phyloP scores from a whole-genome alignment of 768 basidiomycete genomes.

The Candolleomyces eurysporus region DNA sequence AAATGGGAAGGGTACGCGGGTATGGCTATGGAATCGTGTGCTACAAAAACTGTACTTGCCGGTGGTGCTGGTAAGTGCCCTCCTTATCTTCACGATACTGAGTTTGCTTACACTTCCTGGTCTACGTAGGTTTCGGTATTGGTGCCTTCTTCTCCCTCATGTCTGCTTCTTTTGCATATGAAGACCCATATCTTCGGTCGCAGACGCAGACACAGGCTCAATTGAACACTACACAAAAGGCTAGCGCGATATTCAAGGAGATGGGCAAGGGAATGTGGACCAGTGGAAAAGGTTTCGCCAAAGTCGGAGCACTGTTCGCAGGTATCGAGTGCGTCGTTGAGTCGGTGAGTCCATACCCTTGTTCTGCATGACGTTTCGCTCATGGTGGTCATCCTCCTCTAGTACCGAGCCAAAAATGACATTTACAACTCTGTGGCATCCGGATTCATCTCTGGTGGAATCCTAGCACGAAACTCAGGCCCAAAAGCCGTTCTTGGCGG shows the following conservation, averaged over 20 bases:
- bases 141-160: conserved; percentile 97
- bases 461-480: conserved; percentile 85
- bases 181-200: conserved; percentile 81
- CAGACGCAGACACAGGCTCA: conserved; percentile 46
- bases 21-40: conserved; percentile 82
- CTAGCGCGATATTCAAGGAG: conserved; percentile 82
- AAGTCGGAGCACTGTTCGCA: conserved; percentile 92
- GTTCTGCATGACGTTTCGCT: conserved; percentile 1
- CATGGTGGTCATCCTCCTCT: background rate
- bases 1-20: conserved; percentile 74
- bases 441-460: conserved; percentile 85
- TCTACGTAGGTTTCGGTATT: conserved; percentile 72
- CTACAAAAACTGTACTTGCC: conserved; percentile 75
- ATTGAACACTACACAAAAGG: conserved; percentile 73
- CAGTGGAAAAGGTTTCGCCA: conserved; percentile 88
- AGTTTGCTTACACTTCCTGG: conserved; percentile 1
- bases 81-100: background rate
- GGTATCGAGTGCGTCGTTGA: conserved; percentile 96
- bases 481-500: conserved; percentile 86
- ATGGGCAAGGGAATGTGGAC: conserved; percentile 94
- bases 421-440: conserved; percentile 87
- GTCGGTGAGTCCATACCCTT: conserved; percentile 57
- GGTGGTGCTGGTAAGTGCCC: conserved; percentile 73
- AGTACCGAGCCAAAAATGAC: conserved; percentile 98
- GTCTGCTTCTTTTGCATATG: conserved; percentile 93